A percentile compares a stretch with the other conserved stretches of the same genome.
phyloP scores from a whole-genome alignment of 2,329 filamentous ascomycete species.

The Cladophialophora carrionii region DNA sequence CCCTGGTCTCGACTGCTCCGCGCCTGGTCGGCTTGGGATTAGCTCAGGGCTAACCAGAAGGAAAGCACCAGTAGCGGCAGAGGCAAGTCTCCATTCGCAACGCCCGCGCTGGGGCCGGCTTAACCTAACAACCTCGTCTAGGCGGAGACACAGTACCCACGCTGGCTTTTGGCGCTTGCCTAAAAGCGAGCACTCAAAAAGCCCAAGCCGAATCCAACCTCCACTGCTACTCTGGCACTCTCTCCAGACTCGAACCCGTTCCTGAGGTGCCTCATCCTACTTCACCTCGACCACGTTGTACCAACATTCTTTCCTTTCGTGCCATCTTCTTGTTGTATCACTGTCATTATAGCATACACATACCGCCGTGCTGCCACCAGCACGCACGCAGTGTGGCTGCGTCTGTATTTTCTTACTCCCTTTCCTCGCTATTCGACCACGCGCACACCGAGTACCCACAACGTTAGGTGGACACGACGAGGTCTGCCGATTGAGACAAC shows the following conservation, averaged over 20 bases:
- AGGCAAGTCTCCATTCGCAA: slow-evolving; percentile 24
- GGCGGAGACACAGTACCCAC: slow-evolving; percentile 26
- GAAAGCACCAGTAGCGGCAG: slow-evolving; percentile 22
- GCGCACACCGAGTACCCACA: slow-evolving; percentile 18
- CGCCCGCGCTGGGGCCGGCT: slow-evolving; percentile 29
- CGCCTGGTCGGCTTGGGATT: slow-evolving; percentile 24
- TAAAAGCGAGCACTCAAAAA: slow-evolving; percentile 27
- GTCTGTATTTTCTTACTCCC: slow-evolving; percentile 19
- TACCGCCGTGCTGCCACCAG: slow-evolving; percentile 28
- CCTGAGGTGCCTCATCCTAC: slow-evolving; percentile 25
- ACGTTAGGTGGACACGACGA: slow-evolving; percentile 3
- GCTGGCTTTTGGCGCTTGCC: slow-evolving; percentile 31
- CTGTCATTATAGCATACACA: slow-evolving; percentile 33
- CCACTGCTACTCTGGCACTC: slow-evolving; percentile 29
- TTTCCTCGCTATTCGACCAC: slow-evolving; percentile 17
- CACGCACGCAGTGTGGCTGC: slow-evolving; percentile 30
- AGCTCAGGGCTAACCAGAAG: slow-evolving; percentile 23
- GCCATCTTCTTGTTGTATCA: slow-evolving; percentile 26
- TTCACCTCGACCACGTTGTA: slow-evolving; percentile 30
- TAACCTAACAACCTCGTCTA: slow-evolving; percentile 34
- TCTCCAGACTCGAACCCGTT: slow-evolving; percentile 29
- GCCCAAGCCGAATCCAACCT: slow-evolving; percentile 31
- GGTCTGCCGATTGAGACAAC: not conserved
- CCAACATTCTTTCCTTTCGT: slow-evolving; percentile 31
- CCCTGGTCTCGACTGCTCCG: slow-evolving; percentile 13